These are phyloP conservation scores for Fusarium nygamai DNA, from an alignment of 2,329 filamentous ascomycete genomes.

Conservation along the genomic window DNA sequence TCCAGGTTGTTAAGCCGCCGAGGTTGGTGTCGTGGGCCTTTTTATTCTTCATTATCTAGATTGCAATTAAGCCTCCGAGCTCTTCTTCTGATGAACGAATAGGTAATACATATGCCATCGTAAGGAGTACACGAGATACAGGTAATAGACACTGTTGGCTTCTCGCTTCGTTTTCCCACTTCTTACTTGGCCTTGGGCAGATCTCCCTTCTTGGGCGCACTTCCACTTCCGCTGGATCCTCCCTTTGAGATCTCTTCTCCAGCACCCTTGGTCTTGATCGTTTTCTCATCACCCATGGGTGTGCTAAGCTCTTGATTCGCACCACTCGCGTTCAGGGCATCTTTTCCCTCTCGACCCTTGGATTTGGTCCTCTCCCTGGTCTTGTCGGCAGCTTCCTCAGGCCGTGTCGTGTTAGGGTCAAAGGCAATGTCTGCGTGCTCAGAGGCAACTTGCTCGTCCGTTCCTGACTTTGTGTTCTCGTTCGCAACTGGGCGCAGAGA, in stretches of 20 bases:
- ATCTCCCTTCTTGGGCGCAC: slow-evolving; percentile 45
- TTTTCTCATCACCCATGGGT: slow-evolving; percentile 50
- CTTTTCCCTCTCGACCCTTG: slow-evolving; percentile 29
- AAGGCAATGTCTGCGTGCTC: slow-evolving; percentile 71
- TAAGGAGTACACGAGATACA: not conserved
- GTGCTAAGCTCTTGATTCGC: slow-evolving; percentile 57
- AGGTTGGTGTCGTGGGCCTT: not conserved
- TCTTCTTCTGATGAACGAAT: not conserved
- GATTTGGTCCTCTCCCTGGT: slow-evolving; percentile 54
- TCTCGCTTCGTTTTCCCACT: not conserved
- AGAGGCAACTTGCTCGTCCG: slow-evolving; percentile 67
- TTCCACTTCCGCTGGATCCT: slow-evolving; percentile 47
- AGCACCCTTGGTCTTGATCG: slow-evolving; percentile 46
- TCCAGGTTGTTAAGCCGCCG: not conserved
- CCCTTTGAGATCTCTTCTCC: slow-evolving; percentile 49
- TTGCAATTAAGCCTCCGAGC: not conserved
- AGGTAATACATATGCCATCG: not conserved
- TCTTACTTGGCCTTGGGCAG: slow-evolving; percentile 15
- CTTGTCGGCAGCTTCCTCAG: slow-evolving; percentile 68
- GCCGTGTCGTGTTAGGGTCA: slow-evolving; percentile 72
- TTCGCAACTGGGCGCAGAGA: slow-evolving; percentile 71
- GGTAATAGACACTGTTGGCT: not conserved
- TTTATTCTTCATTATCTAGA: not conserved
- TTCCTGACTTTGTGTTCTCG: slow-evolving; percentile 75
- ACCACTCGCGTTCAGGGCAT: slow-evolving; percentile 55